phyloP scores from a whole-genome alignment of 768 basidiomycete genomes.

The Cubamyces sp. region DNA sequence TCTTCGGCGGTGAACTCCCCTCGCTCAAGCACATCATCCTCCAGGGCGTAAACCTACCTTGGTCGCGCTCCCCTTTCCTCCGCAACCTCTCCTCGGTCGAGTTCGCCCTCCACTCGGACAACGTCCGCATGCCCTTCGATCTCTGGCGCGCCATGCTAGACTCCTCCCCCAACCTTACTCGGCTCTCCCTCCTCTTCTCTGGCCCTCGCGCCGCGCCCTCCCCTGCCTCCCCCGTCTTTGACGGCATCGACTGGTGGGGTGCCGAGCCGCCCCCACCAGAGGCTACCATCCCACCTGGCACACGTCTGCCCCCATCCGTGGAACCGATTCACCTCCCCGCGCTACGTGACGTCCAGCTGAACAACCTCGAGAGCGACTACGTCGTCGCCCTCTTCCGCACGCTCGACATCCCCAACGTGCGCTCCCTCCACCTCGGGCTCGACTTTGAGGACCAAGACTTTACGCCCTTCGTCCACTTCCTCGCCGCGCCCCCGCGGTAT shows the following conservation, averaged over 20 bases:
- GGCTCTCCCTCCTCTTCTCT: constrained; percentile 59
- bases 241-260: constrained; percentile 38
- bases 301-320: constrained; percentile 50
- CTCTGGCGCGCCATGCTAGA: constrained; percentile 60
- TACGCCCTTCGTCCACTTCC: constrained; percentile 44
- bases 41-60: constrained; percentile 69
- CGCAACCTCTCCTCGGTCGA: constrained; percentile 53
- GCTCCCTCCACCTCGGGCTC: constrained; percentile 51
- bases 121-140: constrained; percentile 57
- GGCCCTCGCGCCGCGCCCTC: constrained; percentile 45
- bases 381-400: constrained; percentile 50
- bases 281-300: constrained; percentile 33
- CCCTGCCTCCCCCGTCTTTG: constrained; percentile 28
- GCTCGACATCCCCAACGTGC: constrained; percentile 49
- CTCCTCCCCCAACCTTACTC: constrained; percentile 49
- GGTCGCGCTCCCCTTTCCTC: constrained; percentile 61
- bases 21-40: constrained; percentile 57
- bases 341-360: constrained; percentile 53
- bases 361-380: constrained; percentile 60
- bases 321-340: constrained; percentile 29
- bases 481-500: constrained; percentile 22
- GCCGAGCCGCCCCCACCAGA: constrained; percentile 39
- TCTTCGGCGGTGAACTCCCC: constrained; percentile 58
- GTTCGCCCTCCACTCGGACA: constrained; percentile 62
- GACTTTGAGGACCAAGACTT: constrained; percentile 50